Evolutionary conservation across 176 grass and related monocot genomes (phyloP).

Genomic region (Elymus sibiricus): DNA sequence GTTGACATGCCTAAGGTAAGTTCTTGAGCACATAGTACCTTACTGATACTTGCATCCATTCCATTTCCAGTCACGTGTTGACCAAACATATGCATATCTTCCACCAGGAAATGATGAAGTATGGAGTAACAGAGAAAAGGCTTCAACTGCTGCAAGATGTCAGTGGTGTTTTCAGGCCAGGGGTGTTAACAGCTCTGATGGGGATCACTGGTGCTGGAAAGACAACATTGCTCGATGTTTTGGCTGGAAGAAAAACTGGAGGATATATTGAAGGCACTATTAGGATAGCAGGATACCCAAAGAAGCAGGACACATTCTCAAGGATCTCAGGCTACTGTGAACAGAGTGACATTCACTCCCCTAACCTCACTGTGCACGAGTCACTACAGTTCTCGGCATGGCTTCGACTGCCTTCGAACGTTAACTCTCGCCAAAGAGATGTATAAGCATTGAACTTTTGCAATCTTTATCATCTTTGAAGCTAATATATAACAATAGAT

Average conservation of each 20-base stretch:
- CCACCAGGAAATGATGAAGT: constrained; percentile 67
- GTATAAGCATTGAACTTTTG: constrained; percentile 40
- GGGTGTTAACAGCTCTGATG: constrained; percentile 93
- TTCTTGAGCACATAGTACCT: constrained; percentile 4
- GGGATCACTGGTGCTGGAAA: constrained; percentile 95
- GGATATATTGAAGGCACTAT: constrained; percentile 72
- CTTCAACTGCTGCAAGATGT: constrained; percentile 82
- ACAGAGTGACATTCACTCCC: constrained; percentile 83
- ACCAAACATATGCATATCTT: constrained; percentile 31
- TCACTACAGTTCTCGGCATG: constrained; percentile 80
- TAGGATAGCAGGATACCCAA: constrained; percentile 76
- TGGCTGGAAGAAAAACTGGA: constrained; percentile 94
- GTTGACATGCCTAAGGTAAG: constrained; percentile 92
- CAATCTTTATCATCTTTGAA: constrained; percentile 12
- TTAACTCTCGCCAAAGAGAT: constrained; percentile 61
- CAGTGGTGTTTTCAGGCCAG: constrained; percentile 76
- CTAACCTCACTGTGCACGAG: constrained; percentile 79
- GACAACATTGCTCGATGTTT: constrained; percentile 91
- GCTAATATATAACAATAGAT: not conserved
- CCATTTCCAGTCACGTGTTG: constrained; percentile 8
- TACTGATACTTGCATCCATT: constrained; percentile 19
- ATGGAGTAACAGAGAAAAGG: constrained; percentile 70
- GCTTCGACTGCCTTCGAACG: constrained; percentile 88
- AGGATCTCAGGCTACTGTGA: constrained; percentile 95
- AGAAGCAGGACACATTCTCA: constrained; percentile 90